Conservation (phyloP, 495 filamentous ascomycete genomes). For the Hyphodiscus hymeniophilus region DNA sequence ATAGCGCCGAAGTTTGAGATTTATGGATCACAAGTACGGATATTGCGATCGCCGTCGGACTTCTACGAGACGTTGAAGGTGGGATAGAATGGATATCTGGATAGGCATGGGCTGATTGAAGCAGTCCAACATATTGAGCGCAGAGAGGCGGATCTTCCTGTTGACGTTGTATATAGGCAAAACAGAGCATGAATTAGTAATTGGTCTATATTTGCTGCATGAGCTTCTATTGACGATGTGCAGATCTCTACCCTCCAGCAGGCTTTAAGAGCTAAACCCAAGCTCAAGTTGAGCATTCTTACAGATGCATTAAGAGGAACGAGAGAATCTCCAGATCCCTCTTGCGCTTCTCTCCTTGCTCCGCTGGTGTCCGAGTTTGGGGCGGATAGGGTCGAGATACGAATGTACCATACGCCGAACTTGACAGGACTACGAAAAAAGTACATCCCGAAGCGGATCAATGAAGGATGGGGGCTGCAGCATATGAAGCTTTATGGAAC, state of each 20-base stretch:
- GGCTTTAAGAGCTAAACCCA: conserved; percentile 63
- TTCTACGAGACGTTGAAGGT: conserved; percentile 92
- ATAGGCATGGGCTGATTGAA: conserved; percentile 12
- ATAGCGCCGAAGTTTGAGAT: conserved; percentile 87
- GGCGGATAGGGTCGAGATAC: conserved; percentile 77
- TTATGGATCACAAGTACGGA: conserved; percentile 66
- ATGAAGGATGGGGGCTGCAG: conserved; percentile 97
- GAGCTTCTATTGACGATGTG: conserved; percentile 12
- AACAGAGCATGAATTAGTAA: conserved; percentile 79
- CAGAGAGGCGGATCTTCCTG: conserved; percentile 74
- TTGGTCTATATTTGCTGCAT: conserved; percentile 9
- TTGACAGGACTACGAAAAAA: conserved; percentile 80
- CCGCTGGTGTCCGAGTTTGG: conserved; percentile 79
- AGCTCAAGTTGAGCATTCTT: conserved; percentile 82
- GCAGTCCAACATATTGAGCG: conserved; percentile 71
- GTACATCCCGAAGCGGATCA: conserved; percentile 78
- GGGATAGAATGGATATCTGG: conserved; percentile 9
- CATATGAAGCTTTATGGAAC: conserved; percentile 99
- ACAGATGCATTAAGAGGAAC: conserved; percentile 89
- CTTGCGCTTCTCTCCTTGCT: conserved; percentile 81
- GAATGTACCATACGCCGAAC: conserved; percentile 97
- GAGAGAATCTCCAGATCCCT: conserved; percentile 78
- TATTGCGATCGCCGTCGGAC: conserved; percentile 68
- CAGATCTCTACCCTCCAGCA: conserved; percentile 70
- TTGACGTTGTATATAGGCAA: conserved; percentile 96